A percentile compares a stretch with the other conserved stretches of the same genome.
Evolutionary conservation across 2,329 filamentous ascomycete genomes (phyloP).

Genomic region (Exophiala dermatitidis): DNA sequence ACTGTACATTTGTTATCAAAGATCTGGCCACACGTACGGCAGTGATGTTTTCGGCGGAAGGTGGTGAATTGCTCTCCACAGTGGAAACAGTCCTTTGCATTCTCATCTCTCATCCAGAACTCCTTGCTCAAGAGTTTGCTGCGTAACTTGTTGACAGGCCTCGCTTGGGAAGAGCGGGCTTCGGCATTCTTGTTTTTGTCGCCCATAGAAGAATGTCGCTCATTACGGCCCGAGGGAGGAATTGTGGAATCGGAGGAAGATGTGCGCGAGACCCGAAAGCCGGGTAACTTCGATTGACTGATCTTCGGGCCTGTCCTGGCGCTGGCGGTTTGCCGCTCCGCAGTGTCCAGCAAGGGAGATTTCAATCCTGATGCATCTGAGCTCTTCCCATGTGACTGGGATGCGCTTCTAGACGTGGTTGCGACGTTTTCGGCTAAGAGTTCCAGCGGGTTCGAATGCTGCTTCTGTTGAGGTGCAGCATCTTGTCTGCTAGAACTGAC

Average conservation of each 20-base stretch:
- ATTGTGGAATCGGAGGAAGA: conserved; percentile 35
- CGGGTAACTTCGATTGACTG: conserved; percentile 41
- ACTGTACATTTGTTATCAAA: conserved; percentile 95
- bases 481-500: conserved; percentile 13
- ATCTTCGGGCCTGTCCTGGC: conserved; percentile 36
- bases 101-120: conserved; percentile 99
- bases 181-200: conserved; percentile 24
- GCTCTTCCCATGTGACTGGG: conserved; percentile 1
- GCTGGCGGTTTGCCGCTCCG: conserved; percentile 17
- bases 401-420: neutral
- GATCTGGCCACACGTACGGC: conserved; percentile 90
- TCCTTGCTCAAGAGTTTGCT: conserved; percentile 87
- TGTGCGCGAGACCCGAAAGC: conserved; percentile 36
- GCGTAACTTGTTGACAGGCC: conserved; percentile 58
- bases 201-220: conserved; percentile 31
- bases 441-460: conserved; percentile 29
- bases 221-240: conserved; percentile 1
- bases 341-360: conserved; percentile 15
- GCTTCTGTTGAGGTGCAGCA: conserved; percentile 5
- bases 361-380: conserved; percentile 14
- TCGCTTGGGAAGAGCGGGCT: conserved; percentile 26
- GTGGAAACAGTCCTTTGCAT: conserved; percentile 92
- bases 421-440: conserved; percentile 24
- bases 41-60: conserved; percentile 94
- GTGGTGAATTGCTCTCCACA: conserved; percentile 87